Base-by-base conservation (phyloP, 2,329 filamentous ascomycete species). In the Arthrobotrys iridis region DNA sequence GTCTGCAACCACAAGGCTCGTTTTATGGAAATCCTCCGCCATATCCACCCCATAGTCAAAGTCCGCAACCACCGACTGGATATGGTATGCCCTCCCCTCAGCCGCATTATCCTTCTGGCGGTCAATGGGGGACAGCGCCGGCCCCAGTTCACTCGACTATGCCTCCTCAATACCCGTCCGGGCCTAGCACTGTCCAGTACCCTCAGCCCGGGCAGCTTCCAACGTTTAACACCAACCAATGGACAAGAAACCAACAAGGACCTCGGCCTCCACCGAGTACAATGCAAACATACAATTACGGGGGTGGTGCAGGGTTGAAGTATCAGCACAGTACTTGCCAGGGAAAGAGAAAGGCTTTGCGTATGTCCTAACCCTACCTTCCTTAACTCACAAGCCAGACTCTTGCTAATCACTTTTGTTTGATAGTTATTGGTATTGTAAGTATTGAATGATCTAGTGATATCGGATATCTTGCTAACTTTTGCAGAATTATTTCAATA, bases 261-360 rank as follows among this genome's bases (percentile, higher is more conserved):
- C 72, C 72, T 7, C 46, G 37, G 35, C 72, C 72, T 20, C 72
- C 72, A n/a, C 72, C 72, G 33, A 76, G 43, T 52, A 57, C 72
- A 5, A 66, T 76, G 66, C 72, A 76, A 43, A 71, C 50, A 1
- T 76, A 76, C 37, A 68, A 67, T 11, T 57, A 55, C 30, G 72
- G 64, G 24, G 66, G 72, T 24, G 26, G 22, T 22, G 30, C n/a
- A 7, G 59, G 58, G 15, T 24, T 71, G 20, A 43, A 48, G 18
- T 76, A 76, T 30, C 72, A 76, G 24, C 64, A 70, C 18, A 76
- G 72, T 76, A 76, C 72, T 40, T 76, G 72, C 37, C 72, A 76
- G 35, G 72, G 72, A 50, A 76, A 76, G 66, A 59, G 72, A 33
- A 76, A 76, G 40, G 72, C 72, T 24, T 63, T 76, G 26, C 64